Conservation (phyloP, 495 filamentous ascomycete genomes). For the Penicillium mononematosum region DNA sequence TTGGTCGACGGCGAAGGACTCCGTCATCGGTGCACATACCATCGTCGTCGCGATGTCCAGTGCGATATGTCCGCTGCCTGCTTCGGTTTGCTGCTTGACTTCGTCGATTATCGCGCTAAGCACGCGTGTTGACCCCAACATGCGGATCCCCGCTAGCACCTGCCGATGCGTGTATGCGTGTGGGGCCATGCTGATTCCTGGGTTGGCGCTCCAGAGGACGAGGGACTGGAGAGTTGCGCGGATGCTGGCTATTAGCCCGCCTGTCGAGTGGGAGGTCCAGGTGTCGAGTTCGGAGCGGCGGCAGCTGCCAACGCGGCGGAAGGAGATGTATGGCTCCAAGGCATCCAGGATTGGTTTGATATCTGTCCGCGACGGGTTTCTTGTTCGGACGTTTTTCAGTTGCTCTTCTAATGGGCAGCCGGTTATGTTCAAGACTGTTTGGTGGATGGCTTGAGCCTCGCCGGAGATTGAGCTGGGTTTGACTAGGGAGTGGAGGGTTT, state of each 20-base stretch:
- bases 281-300: constrained; percentile 71
- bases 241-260: constrained; percentile 61
- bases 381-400: constrained; percentile 68
- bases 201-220: constrained; percentile 68
- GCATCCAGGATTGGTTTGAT: constrained; percentile 69
- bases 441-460: constrained; percentile 79
- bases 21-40: constrained; percentile 66
- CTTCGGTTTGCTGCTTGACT: constrained; percentile 54
- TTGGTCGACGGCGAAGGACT: constrained; percentile 47
- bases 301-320: constrained; percentile 62
- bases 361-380: constrained; percentile 64
- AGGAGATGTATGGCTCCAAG: constrained; percentile 66
- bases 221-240: constrained; percentile 66
- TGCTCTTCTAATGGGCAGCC: constrained; percentile 73
- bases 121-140: constrained; percentile 66
- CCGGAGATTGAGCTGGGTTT: constrained; percentile 72
- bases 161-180: constrained; percentile 79
- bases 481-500: constrained; percentile 73
- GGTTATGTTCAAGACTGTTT: constrained; percentile 78
- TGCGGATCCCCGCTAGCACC: constrained; percentile 60
- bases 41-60: constrained; percentile 74
- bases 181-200: constrained; percentile 63
- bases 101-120: constrained; percentile 67
- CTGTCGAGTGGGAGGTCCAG: constrained; percentile 64
- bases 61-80: constrained; percentile 58